Percentiles rank a stretch among this genome's conserved stretches.
phyloP scores from a whole-genome alignment of 495 filamentous ascomycete species.

The Penicillium verhagenii region DNA sequence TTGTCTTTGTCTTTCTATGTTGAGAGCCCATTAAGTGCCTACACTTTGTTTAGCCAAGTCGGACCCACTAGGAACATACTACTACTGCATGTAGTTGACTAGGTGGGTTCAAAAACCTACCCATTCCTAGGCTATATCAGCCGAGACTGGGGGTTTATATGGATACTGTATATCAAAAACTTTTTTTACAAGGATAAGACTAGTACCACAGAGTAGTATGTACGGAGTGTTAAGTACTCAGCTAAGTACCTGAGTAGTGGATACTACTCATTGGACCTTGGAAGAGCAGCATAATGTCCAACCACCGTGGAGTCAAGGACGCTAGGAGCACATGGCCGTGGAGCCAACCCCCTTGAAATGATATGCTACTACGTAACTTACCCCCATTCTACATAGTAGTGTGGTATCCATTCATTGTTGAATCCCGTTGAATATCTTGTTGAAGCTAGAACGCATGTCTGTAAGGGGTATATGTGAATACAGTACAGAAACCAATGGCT shows the following conservation, averaged over 20 bases:
- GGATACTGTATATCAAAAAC: no score
- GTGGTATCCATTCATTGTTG: no score
- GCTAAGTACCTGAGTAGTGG: no score
- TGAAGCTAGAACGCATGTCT: no score
- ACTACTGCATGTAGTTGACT: background rate
- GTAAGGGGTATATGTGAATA: no score
- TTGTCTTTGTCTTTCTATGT: background rate
- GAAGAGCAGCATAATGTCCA: background rate
- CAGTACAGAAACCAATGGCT: no score
- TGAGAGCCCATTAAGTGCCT: no score
- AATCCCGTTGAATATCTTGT: no score
- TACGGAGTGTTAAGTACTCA: no score
- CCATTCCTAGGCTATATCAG: background rate
- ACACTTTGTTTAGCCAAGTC: background rate
- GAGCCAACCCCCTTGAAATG: background rate
- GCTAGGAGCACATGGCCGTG: slow-evolving; percentile 1
- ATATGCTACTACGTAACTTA: background rate
- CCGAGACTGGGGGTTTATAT: background rate
- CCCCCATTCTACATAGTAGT: no score
- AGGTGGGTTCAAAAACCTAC: background rate
- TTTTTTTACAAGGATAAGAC: no score
- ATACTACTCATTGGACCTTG: background rate
- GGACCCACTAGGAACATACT: background rate
- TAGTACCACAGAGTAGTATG: no score
- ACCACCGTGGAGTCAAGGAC: background rate